phyloP scores from a whole-genome alignment of 495 filamentous ascomycete species.

The Aspergillus sclerotioniger region DNA sequence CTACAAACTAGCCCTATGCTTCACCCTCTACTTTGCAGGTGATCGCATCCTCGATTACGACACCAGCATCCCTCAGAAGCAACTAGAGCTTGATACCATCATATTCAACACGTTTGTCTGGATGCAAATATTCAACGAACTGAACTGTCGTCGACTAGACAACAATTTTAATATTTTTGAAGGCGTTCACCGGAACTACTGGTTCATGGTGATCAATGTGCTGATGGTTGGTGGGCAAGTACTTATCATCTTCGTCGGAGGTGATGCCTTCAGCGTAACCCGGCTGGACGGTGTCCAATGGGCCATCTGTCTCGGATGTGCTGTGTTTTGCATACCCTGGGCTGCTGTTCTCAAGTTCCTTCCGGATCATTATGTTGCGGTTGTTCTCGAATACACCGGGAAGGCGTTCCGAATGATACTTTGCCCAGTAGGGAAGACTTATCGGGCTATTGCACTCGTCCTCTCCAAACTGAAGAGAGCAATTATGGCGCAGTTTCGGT shows the following conservation, averaged over 20 bases:
- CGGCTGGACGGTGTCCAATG: slow-evolving; percentile 66
- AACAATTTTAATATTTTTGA: slow-evolving; percentile 93
- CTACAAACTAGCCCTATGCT: slow-evolving; percentile 75
- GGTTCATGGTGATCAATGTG: slow-evolving; percentile 75
- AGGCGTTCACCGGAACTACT: slow-evolving; percentile 71
- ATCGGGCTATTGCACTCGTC: too few species aligned
- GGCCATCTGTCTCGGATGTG: slow-evolving; percentile 71
- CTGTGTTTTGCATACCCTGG: slow-evolving; percentile 69
- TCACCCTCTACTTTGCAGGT: slow-evolving; percentile 75
- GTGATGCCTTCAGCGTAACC: slow-evolving; percentile 70
- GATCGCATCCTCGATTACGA: slow-evolving; percentile 52
- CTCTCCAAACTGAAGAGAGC: too few species aligned
- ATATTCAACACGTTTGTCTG: slow-evolving; percentile 97
- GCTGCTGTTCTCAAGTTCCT: slow-evolving; percentile 55
- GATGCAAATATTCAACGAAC: slow-evolving; percentile 97
- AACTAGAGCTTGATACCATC: slow-evolving; percentile 61
- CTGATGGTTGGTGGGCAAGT: slow-evolving; percentile 79
- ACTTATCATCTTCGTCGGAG: slow-evolving; percentile 77
- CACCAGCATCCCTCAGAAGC: slow-evolving; percentile 39
- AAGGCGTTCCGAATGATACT: too few species aligned
- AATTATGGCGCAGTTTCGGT: too few species aligned
- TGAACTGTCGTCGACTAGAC: slow-evolving; percentile 87
- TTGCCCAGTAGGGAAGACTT: too few species aligned
- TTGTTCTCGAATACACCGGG: too few species aligned
- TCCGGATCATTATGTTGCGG: too few species aligned